Conservation (phyloP, 805 yeast genomes). For the Hanseniaspora occidentalis region DNA sequence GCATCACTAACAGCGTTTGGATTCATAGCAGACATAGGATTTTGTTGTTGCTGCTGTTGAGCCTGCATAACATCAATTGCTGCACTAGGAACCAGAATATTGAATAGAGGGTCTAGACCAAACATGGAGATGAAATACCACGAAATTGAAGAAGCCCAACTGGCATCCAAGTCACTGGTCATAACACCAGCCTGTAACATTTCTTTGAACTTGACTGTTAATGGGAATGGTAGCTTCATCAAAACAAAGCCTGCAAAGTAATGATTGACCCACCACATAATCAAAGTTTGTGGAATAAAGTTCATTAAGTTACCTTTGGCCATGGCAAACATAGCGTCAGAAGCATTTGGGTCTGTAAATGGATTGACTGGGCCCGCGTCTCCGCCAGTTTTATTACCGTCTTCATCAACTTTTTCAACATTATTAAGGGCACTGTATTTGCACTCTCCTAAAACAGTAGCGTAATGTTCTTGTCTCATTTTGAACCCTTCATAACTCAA, state of each 20-base stretch:
- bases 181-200: conserved; percentile 84
- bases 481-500: conserved; percentile 42
- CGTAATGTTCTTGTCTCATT: conserved; percentile 35
- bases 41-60: conserved; percentile 18
- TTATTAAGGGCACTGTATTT: conserved; percentile 37
- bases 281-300: conserved; percentile 81
- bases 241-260: conserved; percentile 87
- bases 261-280: conserved; percentile 93
- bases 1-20: conserved; percentile 20
- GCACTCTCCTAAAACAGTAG: conserved; percentile 37
- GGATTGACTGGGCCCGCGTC: conserved; percentile 37
- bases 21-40: conserved; percentile 29
- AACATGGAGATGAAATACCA: conserved; percentile 89
- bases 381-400: conserved; percentile 13
- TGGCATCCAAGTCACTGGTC: conserved; percentile 74
- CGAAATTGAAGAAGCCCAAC: conserved; percentile 88
- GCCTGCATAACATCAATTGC: conserved; percentile 18
- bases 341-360: conserved; percentile 53
- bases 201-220: conserved; percentile 78
- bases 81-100: conserved; percentile 31
- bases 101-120: conserved; percentile 71
- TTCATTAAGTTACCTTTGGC: conserved; percentile 72
- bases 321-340: conserved; percentile 65
- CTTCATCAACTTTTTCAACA: conserved; percentile 23
- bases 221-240: conserved; percentile 82